Base-by-base conservation (phyloP, 441 rosid genomes). In the Adansonia rubrostipa region DNA sequence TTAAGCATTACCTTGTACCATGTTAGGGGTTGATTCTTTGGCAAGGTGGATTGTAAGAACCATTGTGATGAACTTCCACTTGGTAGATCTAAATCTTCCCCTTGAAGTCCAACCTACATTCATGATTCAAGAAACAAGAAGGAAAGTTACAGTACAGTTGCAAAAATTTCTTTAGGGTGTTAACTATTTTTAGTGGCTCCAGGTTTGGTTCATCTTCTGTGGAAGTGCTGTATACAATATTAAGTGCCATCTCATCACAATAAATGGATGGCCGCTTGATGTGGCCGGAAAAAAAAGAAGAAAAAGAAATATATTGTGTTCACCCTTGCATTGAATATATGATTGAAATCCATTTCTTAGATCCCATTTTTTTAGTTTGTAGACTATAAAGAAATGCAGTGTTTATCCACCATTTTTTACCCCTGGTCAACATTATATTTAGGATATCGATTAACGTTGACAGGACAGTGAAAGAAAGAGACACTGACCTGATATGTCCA, bases 401-500 rank as follows among this genome's bases (percentile, higher is more conserved):
- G 28, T 28, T 73, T 17, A 74, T 33, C 54, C 50, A 14, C 13
- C 28, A 47, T 47, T 19, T 70, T 48, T 24, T 24, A 33, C 13
- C 54, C 51, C 50, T 14, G 45, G 44, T 36, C 6, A 81, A 40
- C 20, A 42, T 63, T 58, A 5, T 62, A 33, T n/a, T 40, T 48
- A 54, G 33, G 64, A 56, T 61, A 24, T 50, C n/a, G 66, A 50
- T 50, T 7, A 14, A 70, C 0, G 15, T 62, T 64, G 54, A 7
- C 28, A 64, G 58, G 9, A 51, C 48, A 53, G 33, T 28, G 22
- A 19, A 76, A 68, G 19, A 53, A 71, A 77, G 5, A 63, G 65
- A 68, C 63, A 85, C 79, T 60, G 24, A 90, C 99, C 97, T 96
- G 98, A 87, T 94, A 96, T 19, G 91, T 92, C 99, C 99, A 96